These are phyloP conservation scores for Candolleomyces eurysporus DNA, from an alignment of 768 basidiomycete species.

Conservation along the genomic window DNA sequence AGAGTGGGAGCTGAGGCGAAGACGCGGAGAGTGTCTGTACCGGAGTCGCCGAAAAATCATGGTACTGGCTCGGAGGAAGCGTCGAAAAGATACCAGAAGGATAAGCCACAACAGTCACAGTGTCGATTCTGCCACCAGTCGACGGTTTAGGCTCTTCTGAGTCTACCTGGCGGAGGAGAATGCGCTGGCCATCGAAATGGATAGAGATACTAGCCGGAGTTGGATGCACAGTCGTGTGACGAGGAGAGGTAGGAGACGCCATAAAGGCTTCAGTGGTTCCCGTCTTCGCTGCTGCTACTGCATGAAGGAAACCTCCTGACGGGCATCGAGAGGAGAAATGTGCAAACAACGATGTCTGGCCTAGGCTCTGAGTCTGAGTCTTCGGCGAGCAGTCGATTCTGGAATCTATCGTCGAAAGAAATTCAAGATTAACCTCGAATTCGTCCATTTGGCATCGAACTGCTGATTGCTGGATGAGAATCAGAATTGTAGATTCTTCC, in stretches of 20 bases:
- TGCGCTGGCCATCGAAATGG: neutral
- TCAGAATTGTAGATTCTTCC: too few species aligned
- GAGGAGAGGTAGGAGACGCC: neutral
- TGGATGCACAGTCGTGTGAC: neutral
- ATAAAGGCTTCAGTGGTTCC: neutral
- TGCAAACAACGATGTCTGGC: too few species aligned
- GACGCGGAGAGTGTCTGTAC: too few species aligned
- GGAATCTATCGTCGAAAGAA: too few species aligned
- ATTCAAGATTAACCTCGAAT: too few species aligned
- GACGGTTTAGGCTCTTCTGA: neutral
- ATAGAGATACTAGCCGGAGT: neutral
- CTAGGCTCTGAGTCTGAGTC: too few species aligned
- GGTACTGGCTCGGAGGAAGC: constrained; percentile 1
- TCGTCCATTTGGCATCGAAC: too few species aligned
- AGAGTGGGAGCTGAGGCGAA: too few species aligned
- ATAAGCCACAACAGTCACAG: constrained; percentile 8
- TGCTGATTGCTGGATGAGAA: too few species aligned
- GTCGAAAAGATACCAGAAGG: constrained; percentile 8
- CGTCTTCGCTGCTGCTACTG: neutral
- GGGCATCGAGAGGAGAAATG: too few species aligned
- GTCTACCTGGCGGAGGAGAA: neutral
- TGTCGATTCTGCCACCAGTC: neutral
- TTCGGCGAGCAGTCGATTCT: too few species aligned
- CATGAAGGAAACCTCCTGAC: too few species aligned
- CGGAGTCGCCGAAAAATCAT: neutral